These are phyloP conservation scores for Xylariaceae sp. DNA, from an alignment of 2,329 filamentous ascomycete genomes.

Conservation along the genomic window DNA sequence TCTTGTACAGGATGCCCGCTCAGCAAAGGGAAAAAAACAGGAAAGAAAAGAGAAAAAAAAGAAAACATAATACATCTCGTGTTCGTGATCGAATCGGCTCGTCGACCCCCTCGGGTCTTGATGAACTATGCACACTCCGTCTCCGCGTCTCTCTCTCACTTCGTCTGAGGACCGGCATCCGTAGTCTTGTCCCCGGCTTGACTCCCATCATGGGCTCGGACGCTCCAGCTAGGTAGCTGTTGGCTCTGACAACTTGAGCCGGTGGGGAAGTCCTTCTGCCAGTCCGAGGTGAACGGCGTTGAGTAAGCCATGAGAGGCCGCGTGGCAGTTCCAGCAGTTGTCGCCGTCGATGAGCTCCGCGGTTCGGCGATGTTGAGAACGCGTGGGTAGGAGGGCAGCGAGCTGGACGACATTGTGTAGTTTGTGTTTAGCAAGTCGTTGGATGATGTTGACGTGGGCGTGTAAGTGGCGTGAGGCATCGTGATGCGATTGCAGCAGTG, in stretches of 20 bases:
- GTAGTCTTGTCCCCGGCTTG: neutral
- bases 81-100: too few species aligned
- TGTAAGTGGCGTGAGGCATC: conserved; percentile 8
- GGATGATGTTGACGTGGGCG: neutral
- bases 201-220: neutral
- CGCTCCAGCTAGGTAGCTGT: neutral
- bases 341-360: neutral
- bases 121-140: too few species aligned
- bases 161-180: too few species aligned
- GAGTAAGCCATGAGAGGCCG: conserved; percentile 16
- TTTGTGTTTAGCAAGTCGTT: neutral
- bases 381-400: neutral
- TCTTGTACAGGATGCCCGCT: too few species aligned
- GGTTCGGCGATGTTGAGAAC: conserved; percentile 3
- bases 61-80: too few species aligned
- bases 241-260: neutral
- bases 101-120: too few species aligned
- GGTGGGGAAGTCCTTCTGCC: conserved; percentile 8
- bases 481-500: neutral
- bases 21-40: too few species aligned
- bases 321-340: neutral
- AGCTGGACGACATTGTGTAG: neutral
- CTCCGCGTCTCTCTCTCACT: too few species aligned
- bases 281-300: conserved; percentile 3
- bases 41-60: too few species aligned